A percentile compares a stretch with the other conserved stretches of the same genome.
Conservation (phyloP, 1,139 yeast species). For the Geotrichum cucujoidarum region DNA sequence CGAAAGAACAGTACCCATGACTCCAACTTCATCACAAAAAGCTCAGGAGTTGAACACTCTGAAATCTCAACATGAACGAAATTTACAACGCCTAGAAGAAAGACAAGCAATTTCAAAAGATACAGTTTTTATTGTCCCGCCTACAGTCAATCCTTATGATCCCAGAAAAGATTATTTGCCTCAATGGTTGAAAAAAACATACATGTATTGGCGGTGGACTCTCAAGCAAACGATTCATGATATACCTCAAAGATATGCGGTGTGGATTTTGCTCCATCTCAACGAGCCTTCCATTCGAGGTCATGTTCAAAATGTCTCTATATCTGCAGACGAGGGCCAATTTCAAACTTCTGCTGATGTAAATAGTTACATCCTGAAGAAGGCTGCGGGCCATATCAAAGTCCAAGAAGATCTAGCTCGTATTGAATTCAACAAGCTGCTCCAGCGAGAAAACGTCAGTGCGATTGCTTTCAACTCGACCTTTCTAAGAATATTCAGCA, state of each 20-base stretch:
- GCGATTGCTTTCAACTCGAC: constrained; percentile 7
- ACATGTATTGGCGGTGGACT: constrained; percentile 15
- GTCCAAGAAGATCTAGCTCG: constrained; percentile 13
- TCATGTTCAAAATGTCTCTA: constrained; percentile 4
- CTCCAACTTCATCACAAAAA: not conserved
- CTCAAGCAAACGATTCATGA: constrained; percentile 3
- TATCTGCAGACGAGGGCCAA: constrained; percentile 7
- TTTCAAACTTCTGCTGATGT: constrained; percentile 4
- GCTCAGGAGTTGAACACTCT: not conserved
- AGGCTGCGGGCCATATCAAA: constrained; percentile 13
- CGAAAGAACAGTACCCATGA: not conserved
- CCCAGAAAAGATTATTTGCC: constrained; percentile 12
- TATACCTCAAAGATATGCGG: constrained; percentile 9
- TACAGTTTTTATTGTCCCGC: not conserved
- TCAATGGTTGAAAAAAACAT: constrained; percentile 4
- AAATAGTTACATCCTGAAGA: constrained; percentile 5
- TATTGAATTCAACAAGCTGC: constrained; percentile 2
- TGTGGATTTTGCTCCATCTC: constrained; percentile 9
- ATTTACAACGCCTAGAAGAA: not conserved
- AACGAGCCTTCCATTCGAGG: constrained; percentile 4
- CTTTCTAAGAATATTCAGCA: constrained; percentile 7
- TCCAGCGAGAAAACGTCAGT: constrained; percentile 1
- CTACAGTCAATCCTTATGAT: constrained; percentile 7
- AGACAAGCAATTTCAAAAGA: not conserved
- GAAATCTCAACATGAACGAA: not conserved